A percentile compares a stretch with the other conserved stretches of the same genome.
These are phyloP conservation scores for Populus tremula DNA, from an alignment of 345 rosid genomes.

Conservation along the genomic window DNA sequence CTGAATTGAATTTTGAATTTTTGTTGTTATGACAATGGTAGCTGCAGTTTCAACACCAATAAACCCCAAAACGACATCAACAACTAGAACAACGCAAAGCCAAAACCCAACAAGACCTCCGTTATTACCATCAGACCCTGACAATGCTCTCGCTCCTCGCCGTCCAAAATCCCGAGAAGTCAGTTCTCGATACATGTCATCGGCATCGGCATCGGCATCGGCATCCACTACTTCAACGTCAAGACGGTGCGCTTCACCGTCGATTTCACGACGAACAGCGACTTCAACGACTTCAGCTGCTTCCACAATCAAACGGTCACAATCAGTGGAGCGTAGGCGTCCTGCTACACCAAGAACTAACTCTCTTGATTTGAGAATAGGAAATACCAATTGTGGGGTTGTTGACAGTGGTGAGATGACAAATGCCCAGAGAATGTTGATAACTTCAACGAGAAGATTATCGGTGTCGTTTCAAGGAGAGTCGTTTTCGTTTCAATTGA, in stretches of 20 bases:
- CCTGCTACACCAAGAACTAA: conserved; percentile 48
- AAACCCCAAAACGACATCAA: conserved; percentile 36
- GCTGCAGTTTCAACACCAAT: conserved; percentile 58
- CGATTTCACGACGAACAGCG: conserved; percentile 39
- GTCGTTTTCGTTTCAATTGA: conserved; percentile 65
- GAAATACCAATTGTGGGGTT: conserved; percentile 9
- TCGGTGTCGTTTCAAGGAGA: conserved; percentile 81
- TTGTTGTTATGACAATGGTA: conserved; percentile 39
- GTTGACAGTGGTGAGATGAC: conserved; percentile 35
- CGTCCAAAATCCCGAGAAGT: conserved; percentile 69
- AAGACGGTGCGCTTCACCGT: conserved; percentile 64
- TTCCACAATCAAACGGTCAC: conserved; percentile 49
- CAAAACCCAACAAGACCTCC: conserved; percentile 47
- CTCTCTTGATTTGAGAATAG: conserved; percentile 37
- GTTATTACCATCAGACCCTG: conserved; percentile 61
- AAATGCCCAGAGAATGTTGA: conserved; percentile 60
- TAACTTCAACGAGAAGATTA: conserved; percentile 70
- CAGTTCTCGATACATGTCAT: conserved; percentile 67
- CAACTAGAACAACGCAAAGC: conserved; percentile 25
- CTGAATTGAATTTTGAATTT: conserved; percentile 24
- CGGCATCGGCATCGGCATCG: conserved; percentile 30
- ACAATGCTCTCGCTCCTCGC: conserved; percentile 57
- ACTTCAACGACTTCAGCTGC: conserved; percentile 33
- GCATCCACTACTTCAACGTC: conserved; percentile 34
- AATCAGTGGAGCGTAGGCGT: conserved; percentile 69